phyloP scores from a whole-genome alignment of 2,329 filamentous ascomycete species.

The Sarocladium brachiariae region DNA sequence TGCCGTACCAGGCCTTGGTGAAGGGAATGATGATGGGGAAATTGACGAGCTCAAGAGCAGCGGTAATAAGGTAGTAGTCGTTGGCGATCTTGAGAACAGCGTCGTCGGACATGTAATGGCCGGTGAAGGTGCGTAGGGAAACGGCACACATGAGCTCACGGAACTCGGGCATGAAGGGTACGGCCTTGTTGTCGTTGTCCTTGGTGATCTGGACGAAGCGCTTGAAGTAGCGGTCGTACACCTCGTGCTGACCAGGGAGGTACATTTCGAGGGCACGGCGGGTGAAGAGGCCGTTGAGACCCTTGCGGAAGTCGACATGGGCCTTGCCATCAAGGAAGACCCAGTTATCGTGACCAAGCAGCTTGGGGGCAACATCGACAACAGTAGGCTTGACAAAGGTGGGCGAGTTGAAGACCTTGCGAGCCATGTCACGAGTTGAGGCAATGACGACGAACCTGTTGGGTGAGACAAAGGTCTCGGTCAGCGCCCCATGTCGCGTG shows the following conservation, averaged over 20 bases:
- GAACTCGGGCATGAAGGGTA: constrained; percentile 86
- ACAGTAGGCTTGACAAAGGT: constrained; percentile 91
- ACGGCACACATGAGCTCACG: constrained; percentile 93
- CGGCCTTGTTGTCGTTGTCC: constrained; percentile 62
- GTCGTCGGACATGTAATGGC: constrained; percentile 87
- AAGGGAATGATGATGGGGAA: constrained; percentile 94
- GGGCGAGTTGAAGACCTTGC: constrained; percentile 95
- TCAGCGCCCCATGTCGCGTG: constrained; percentile 1
- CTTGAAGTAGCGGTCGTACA: constrained; percentile 82
- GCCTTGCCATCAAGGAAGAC: constrained; percentile 93
- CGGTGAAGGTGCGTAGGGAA: constrained; percentile 93
- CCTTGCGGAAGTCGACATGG: constrained; percentile 96
- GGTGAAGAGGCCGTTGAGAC: constrained; percentile 90
- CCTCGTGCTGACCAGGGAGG: constrained; percentile 85
- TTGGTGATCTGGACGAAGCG: constrained; percentile 70
- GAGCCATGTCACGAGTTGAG: constrained; percentile 87
- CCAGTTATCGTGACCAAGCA: constrained; percentile 89
- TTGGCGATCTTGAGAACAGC: constrained; percentile 90
- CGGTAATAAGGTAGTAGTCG: constrained; percentile 95
- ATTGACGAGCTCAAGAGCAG: constrained; percentile 93
- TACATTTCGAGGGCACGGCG: constrained; percentile 81
- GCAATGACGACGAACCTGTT: constrained; percentile 91
- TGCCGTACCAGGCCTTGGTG: constrained; percentile 95
- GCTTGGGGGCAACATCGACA: constrained; percentile 88
- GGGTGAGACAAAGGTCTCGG: background rate